A percentile compares a stretch with the other conserved stretches of the same genome.
Evolutionary conservation across 2,329 filamentous ascomycete genomes (phyloP).

Genomic region (Neophaeococcomyces aloes): DNA sequence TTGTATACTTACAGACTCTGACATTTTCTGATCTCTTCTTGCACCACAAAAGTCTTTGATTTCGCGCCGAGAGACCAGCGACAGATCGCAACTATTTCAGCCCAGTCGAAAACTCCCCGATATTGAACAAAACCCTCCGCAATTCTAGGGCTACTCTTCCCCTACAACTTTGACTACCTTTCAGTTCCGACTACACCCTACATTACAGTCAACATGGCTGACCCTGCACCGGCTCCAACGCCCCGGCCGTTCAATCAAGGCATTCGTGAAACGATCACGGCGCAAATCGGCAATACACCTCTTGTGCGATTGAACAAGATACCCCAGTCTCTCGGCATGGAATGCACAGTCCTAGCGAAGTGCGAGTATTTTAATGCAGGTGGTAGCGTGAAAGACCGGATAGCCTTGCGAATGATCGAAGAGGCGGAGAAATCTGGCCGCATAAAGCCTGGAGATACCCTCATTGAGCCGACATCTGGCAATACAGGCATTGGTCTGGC

Average conservation of each 20-base stretch:
- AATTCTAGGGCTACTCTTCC: too few relatives aligned
- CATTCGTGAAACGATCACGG: conserved; percentile 54
- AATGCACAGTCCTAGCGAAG: conserved; percentile 82
- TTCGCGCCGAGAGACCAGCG: too few relatives aligned
- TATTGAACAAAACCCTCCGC: too few relatives aligned
- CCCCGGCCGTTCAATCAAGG: conserved; percentile 9
- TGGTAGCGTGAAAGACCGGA: conserved; percentile 87
- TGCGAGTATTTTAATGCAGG: conserved; percentile 90
- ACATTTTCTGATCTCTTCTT: too few relatives aligned
- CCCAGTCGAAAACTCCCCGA: too few relatives aligned
- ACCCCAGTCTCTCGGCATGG: conserved; percentile 78
- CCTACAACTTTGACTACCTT: too few relatives aligned
- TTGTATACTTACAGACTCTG: too few relatives aligned
- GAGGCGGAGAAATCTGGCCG: conserved; percentile 82
- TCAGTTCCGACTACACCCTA: too few relatives aligned
- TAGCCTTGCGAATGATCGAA: conserved; percentile 94
- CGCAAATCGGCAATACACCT: conserved; percentile 94
- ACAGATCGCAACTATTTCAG: too few relatives aligned
- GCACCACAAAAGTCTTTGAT: too few relatives aligned
- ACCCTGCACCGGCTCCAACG: neutral
- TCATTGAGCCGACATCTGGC: conserved; percentile 96
- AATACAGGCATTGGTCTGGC: conserved; percentile 96
- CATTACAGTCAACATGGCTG: conserved; percentile 1
- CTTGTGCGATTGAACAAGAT: conserved; percentile 88
- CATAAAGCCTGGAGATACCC: conserved; percentile 91